Evolutionary conservation across 2,329 filamentous ascomycete genomes (phyloP).

Genomic region (Fusarium clavum): DNA sequence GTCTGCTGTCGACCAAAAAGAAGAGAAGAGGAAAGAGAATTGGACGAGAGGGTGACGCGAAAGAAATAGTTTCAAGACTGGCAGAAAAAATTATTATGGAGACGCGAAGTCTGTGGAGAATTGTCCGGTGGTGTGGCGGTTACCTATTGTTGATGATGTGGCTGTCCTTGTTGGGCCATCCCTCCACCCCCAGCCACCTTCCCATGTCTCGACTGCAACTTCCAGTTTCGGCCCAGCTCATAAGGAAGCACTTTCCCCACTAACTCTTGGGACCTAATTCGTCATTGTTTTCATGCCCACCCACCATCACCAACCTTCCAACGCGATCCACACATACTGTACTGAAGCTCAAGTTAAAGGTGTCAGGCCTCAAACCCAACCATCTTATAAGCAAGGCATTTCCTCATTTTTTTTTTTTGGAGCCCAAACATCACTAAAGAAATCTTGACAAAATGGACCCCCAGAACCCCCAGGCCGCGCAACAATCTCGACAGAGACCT

Average conservation of each 20-base stretch:
- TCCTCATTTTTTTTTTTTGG: neutral
- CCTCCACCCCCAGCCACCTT: neutral
- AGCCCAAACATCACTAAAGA: neutral
- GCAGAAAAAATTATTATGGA: constrained; percentile 35
- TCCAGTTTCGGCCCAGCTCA: neutral
- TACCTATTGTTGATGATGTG: neutral
- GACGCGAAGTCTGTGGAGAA: constrained; percentile 2
- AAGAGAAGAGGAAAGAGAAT: constrained; percentile 19
- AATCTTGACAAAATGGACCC: constrained; percentile 52
- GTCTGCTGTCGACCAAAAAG: constrained; percentile 42
- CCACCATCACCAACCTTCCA: constrained; percentile 3
- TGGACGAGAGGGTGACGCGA: constrained; percentile 28
- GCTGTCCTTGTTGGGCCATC: neutral
- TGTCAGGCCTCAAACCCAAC: constrained; percentile 9
- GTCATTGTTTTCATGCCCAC: constrained; percentile 9
- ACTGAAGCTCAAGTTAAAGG: constrained; percentile 6
- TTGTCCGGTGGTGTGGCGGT: neutral
- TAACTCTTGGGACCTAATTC: neutral
- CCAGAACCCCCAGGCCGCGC: constrained; percentile 60
- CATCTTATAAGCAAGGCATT: constrained; percentile 4
- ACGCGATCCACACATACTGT: constrained; percentile 8
- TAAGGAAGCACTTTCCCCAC: neutral
- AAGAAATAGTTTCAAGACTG: constrained; percentile 35
- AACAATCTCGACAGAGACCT: constrained; percentile 69
- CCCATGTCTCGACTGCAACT: neutral